phyloP scores from a whole-genome alignment of 73 alveolate genomes.

The Stentor roeselii region DNA sequence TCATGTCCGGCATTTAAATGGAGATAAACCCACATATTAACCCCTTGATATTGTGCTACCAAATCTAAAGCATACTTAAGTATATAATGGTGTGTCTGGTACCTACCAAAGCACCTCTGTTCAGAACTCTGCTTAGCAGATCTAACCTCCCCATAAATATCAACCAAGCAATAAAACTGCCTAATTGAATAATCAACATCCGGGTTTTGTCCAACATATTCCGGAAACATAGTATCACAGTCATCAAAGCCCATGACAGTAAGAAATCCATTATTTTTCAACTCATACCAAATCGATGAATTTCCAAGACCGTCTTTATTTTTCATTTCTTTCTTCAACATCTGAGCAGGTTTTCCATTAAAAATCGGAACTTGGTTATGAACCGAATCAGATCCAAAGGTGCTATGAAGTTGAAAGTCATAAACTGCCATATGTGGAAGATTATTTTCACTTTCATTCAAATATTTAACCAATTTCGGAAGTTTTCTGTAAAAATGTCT shows the following conservation, averaged over 20 bases:
- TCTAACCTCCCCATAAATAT: too few species aligned
- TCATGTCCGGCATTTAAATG: slow-evolving; percentile 24
- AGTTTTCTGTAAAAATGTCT: slow-evolving; percentile 24
- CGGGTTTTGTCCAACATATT: not conserved
- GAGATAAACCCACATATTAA: slow-evolving; percentile 6
- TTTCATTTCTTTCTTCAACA: not conserved
- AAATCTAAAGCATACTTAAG: not conserved
- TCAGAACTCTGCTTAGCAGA: not conserved
- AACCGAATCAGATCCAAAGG: not conserved
- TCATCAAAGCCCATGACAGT: slow-evolving; percentile 2
- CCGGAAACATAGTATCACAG: slow-evolving; percentile 6
- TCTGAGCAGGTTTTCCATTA: not conserved
- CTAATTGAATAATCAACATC: slow-evolving; percentile 1
- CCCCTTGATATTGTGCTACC: not conserved
- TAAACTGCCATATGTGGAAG: not conserved
- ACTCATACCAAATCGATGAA: not conserved
- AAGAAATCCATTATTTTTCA: not conserved
- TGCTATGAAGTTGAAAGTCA: slow-evolving; percentile 11
- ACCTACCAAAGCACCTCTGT: slow-evolving; percentile 3
- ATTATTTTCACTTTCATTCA: not conserved
- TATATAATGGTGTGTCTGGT: not conserved
- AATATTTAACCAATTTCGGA: not conserved
- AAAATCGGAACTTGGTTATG: slow-evolving; percentile 11
- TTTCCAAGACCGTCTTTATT: not conserved
- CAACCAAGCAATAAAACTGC: slow-evolving; percentile 9